phyloP scores from a whole-genome alignment of 1,139 yeast species.

The Geotrichum cucujoidarum region DNA sequence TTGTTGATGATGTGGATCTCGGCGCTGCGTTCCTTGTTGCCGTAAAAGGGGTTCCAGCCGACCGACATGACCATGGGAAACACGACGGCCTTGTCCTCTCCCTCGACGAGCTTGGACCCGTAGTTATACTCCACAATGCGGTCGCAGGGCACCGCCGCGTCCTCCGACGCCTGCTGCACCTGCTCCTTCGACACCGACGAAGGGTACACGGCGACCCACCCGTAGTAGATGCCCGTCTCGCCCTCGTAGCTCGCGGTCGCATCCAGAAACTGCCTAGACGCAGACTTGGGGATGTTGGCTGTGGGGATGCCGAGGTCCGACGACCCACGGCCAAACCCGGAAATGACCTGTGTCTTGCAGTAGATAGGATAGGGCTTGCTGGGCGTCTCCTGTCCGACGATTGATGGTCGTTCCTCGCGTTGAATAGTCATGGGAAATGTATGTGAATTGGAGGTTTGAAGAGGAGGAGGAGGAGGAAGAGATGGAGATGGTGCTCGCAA shows the following conservation, averaged over 20 bases:
- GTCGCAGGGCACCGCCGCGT: slow-evolving; percentile 14
- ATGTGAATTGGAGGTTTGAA: neutral
- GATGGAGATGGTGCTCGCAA: neutral
- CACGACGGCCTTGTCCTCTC: slow-evolving; percentile 42
- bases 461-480: neutral
- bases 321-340: slow-evolving; percentile 96
- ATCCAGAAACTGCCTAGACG: slow-evolving; percentile 42
- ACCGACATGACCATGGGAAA: slow-evolving; percentile 92
- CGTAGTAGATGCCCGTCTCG: slow-evolving; percentile 87
- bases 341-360: slow-evolving; percentile 51
- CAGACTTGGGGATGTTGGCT: slow-evolving; percentile 74
- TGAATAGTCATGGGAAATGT: slow-evolving; percentile 4
- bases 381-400: slow-evolving; percentile 48
- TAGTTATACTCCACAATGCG: slow-evolving; percentile 48
- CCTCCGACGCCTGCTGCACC: slow-evolving; percentile 13
- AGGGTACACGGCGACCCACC: slow-evolving; percentile 54
- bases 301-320: slow-evolving; percentile 92
- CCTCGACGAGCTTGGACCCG: slow-evolving; percentile 47
- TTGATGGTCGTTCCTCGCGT: slow-evolving; percentile 26
- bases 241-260: slow-evolving; percentile 30
- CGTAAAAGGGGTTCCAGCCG: slow-evolving; percentile 93
- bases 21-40: slow-evolving; percentile 54
- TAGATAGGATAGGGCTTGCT: slow-evolving; percentile 61
- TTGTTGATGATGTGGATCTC: slow-evolving; percentile 84
- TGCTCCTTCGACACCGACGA: slow-evolving; percentile 11